phyloP scores from a whole-genome alignment of 345 rosid species.

The Schrenkiella parvula region DNA sequence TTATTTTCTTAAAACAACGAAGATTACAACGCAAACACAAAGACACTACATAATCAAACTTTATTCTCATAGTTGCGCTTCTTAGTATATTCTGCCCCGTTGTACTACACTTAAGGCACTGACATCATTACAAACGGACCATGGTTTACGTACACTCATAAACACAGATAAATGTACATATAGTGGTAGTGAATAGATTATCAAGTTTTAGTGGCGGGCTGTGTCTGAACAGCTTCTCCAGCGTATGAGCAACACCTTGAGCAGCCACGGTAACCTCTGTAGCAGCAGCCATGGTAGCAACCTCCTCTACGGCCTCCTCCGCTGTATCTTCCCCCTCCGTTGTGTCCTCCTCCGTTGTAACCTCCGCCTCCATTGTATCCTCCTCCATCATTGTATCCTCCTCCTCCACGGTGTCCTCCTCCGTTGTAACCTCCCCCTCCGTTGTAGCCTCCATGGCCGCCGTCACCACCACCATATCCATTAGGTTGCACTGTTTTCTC shows the following conservation, averaged over 20 bases:
- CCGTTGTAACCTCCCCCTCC: slow-evolving; percentile 11
- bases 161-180: neutral
- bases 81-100: neutral
- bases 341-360: neutral
- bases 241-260: neutral
- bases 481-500: slow-evolving; percentile 6
- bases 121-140: neutral
- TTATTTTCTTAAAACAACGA: too few species aligned
- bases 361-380: slow-evolving; percentile 7
- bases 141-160: neutral
- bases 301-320: neutral
- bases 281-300: neutral
- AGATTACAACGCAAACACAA: neutral
- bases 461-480: neutral
- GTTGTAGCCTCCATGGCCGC: neutral
- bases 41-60: neutral
- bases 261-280: neutral
- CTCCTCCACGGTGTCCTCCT: neutral
- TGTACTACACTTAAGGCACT: neutral
- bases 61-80: neutral
- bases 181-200: neutral
- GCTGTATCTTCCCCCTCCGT: neutral
- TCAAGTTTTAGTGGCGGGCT: slow-evolving; percentile 1
- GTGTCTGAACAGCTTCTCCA: slow-evolving; percentile 7
- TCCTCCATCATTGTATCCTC: neutral